Conservation (phyloP, 1,284 basidiomycete genomes). For the Boletellus dicymbophilus region DNA sequence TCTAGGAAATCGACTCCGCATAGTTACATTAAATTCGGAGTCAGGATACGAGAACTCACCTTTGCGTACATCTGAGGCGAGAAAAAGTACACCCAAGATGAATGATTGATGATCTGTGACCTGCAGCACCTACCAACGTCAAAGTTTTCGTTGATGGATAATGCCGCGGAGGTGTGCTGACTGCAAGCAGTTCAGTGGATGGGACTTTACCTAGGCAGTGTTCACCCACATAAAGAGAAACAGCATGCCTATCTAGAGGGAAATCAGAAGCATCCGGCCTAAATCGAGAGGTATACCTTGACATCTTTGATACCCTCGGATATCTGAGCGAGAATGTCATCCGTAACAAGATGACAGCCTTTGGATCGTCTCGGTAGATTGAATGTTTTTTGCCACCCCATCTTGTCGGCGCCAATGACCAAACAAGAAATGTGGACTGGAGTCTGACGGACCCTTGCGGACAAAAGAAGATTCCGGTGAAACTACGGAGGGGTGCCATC, state of each 20-base stretch:
- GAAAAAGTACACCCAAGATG: background rate
- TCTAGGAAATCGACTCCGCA: no score
- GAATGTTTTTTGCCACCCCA: slow-evolving; percentile 95
- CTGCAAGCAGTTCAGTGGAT: slow-evolving; percentile 39
- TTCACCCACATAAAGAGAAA: slow-evolving; percentile 73
- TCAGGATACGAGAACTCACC: slow-evolving; percentile 34
- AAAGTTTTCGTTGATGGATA: slow-evolving; percentile 88
- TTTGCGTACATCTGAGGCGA: slow-evolving; percentile 56
- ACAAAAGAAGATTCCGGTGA: no score
- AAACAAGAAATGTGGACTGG: no score
- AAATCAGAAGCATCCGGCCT: background rate
- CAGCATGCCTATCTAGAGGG: slow-evolving; percentile 64
- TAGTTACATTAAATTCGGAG: background rate
- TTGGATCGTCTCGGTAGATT: slow-evolving; percentile 59
- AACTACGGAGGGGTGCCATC: no score
- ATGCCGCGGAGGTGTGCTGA: slow-evolving; percentile 88
- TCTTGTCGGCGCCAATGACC: no score
- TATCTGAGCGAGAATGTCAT: slow-evolving; percentile 74
- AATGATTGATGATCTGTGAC: background rate
- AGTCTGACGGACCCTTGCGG: no score
- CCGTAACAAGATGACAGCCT: slow-evolving; percentile 87
- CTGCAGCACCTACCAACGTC: slow-evolving; percentile 45
- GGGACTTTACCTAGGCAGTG: background rate
- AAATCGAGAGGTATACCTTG: slow-evolving; percentile 43
- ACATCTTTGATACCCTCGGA: slow-evolving; percentile 72